Conservation (phyloP, 805 yeast species). For the Lipomyces spencermartinsiae region DNA sequence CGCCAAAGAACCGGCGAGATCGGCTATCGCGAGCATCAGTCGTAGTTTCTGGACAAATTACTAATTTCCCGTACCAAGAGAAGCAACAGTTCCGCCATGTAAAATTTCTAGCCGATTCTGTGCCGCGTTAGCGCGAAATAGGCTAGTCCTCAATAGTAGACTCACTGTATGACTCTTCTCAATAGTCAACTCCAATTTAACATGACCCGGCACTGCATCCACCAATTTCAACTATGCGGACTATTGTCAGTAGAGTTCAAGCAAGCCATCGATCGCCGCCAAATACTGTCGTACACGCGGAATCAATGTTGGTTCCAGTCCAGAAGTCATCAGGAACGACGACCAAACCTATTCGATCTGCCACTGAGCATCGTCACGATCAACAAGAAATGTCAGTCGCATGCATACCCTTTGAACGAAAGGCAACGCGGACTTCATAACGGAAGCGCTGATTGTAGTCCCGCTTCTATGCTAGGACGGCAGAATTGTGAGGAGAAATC, state of each 20-base stretch:
- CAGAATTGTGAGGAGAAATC: too few relatives aligned
- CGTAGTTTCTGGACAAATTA: neutral
- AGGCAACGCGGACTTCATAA: constrained; percentile 10
- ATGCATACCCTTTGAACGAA: constrained; percentile 15
- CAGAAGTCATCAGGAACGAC: constrained; percentile 33
- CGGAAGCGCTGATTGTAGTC: neutral
- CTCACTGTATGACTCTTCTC: constrained; percentile 48
- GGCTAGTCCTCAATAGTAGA: neutral
- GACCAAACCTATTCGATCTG: constrained; percentile 31
- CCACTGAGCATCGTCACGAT: neutral
- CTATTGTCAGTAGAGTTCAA: neutral
- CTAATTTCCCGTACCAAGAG: constrained; percentile 33
- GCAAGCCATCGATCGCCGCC: neutral
- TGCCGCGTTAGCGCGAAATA: neutral
- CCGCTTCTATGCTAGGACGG: too few relatives aligned
- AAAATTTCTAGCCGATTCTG: constrained; percentile 50
- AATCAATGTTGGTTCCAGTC: constrained; percentile 35
- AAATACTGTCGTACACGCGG: constrained; percentile 22
- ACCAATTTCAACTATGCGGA: constrained; percentile 41
- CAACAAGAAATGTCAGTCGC: neutral
- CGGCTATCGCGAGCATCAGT: constrained; percentile 41
- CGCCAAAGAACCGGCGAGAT: constrained; percentile 54
- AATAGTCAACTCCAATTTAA: constrained; percentile 44
- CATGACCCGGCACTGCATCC: constrained; percentile 47
- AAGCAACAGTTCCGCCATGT: constrained; percentile 53